Base-by-base conservation (phyloP, 176 grass and related monocot species). In the Oryza coarctata region DNA sequence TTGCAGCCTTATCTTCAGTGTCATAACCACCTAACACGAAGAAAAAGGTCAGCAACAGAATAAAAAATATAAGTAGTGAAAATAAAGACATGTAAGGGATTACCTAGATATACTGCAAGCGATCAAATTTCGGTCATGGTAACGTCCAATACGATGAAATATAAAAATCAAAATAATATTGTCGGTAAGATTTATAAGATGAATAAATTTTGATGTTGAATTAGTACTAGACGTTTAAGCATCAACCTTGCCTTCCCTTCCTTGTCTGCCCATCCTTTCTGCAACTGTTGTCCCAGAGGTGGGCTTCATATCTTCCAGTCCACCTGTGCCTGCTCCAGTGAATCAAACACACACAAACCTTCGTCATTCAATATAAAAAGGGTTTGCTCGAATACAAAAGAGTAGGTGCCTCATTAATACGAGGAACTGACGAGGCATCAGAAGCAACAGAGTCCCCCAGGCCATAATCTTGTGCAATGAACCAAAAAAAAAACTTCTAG, bases 281-380 rank as follows among this genome's bases (percentile, higher is more conserved):
- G 90, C 90, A 98, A 79, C 90, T 94, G 80, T 92, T 98, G 74
- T 98, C 95, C 95, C 95, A 98, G 61, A 98, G 89, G 89, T 98
- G 95, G 31, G 95, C 95, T 87, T 98, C 95, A 73, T 98, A 98
- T 89, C 95, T 87, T 23, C 95, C 95, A 29, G 95, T 98, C 95
- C 95, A 98, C 80, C 95, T 94, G 86, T 98, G 95, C 83, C 95
- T 98, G 72, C 70, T 74, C 87, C 82, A 88, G 83, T 78, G 62
- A 63, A 86, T 90, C 84, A 79, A 79, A 71, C 55, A 83, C 61
- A 78, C 47, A 74, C 74, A 81, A 89, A 77, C 43, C 44, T 44
- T 79, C 34, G 44, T 76, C 65, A 80, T 76, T 70, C 49, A 66
- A 71, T 74, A 77, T 45, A 72, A 44, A 73, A 73, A 38, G 62